Evolutionary conservation across 2,329 filamentous ascomycete genomes (phyloP), one percentile per base, ranked within the genome.

Genomic region (Aspergillus fumigatiaffinis): DNA sequence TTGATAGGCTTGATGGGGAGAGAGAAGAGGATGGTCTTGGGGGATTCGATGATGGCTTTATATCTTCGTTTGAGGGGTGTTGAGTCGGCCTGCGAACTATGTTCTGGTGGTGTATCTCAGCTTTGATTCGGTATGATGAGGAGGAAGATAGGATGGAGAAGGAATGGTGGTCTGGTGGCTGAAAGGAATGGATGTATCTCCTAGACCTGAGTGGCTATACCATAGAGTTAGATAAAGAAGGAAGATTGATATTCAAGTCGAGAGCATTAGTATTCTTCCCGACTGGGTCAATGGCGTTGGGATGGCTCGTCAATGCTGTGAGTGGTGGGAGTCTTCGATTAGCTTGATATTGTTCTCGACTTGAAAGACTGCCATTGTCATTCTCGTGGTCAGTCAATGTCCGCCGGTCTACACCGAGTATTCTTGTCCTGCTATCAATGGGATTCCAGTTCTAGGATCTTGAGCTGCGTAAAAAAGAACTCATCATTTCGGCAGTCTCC

Each of bases 341-440:
- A n/a, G 38, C 56, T 54, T 58, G 21, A 49, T 58, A 55, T 58
- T 58, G 56, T 58, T 58, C 47, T 53, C 26, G 26, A 7, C 3
- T 23, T 42, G 44, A 42, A 44, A 47, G 44, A 14, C 44, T 25
- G 21, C 21, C 12, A 14, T 47, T 47, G 10, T 2, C 23, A 25
- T 23, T 6, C 44, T 12, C 23, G 9, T 14, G 3, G 44, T 4
- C 44, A 8, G 21, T 35, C 51, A 51, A 54, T 57, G 41, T 23
- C 23, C 10, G 12, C 6, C 21, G 23, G 10, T 4, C 44, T 47
- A 2, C 5, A 29, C n/a, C 4, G 28, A 20, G 23, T 9, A 17
- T 21, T 32, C 26, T 29, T 21, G 17, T 53, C 28, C 29, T 6
- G 9, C 14, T 50, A 20, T 29, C 17, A 51, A 38, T 51, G 8